A percentile compares a stretch with the other conserved stretches of the same genome.
phyloP scores from a whole-genome alignment of 768 basidiomycete genomes.

The Pleurotus tuoliensis region DNA sequence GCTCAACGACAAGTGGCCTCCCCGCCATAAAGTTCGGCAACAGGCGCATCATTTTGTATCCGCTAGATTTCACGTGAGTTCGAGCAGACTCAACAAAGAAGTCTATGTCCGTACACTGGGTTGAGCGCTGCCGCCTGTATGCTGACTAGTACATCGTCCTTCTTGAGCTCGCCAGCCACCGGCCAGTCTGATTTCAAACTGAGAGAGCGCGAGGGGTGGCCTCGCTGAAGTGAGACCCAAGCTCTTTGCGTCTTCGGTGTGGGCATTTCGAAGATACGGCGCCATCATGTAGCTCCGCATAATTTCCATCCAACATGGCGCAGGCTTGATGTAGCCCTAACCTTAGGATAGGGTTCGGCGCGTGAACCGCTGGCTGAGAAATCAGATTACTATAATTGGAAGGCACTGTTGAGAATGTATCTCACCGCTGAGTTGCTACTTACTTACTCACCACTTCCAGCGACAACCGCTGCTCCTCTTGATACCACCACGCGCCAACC shows the following conservation, averaged over 20 bases:
- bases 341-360: background rate
- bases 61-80: slow-evolving; percentile 24
- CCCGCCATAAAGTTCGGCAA: slow-evolving; percentile 34
- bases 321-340: background rate
- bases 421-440: background rate
- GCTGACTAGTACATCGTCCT: slow-evolving; percentile 13
- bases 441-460: background rate
- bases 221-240: slow-evolving; percentile 32
- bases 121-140: slow-evolving; percentile 14
- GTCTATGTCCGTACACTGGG: slow-evolving; percentile 6
- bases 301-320: background rate
- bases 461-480: background rate
- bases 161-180: slow-evolving; percentile 28
- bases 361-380: background rate
- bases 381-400: background rate
- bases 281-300: background rate
- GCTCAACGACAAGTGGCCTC: slow-evolving; percentile 41
- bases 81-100: background rate
- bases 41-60: slow-evolving; percentile 39
- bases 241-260: slow-evolving; percentile 33
- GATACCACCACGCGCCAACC: background rate
- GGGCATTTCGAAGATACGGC: slow-evolving; percentile 4
- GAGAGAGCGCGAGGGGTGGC: slow-evolving; percentile 29
- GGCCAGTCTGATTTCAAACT: slow-evolving; percentile 31
- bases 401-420: background rate